Base-by-base conservation (phyloP, 2,329 filamentous ascomycete genomes). In the Monosporascus sp. region DNA sequence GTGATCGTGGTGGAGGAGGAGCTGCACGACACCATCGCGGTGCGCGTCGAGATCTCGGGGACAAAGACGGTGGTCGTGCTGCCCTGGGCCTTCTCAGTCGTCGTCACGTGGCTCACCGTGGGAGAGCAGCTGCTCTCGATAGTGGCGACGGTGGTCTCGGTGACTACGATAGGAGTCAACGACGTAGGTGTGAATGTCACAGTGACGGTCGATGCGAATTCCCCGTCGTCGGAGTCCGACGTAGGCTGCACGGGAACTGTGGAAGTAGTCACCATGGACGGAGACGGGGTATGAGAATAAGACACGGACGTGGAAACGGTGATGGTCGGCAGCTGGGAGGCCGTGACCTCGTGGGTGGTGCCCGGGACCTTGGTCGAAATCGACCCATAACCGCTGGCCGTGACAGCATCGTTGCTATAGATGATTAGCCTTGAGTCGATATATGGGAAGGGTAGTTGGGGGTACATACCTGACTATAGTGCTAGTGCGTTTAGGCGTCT, bases 171-270 rank as follows among this genome's bases (percentile, higher is more conserved):
- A 34, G 9, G 31, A 14, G 50, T 50, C 22, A 52, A 57, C n/a
- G 53, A 36, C 22, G 22, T 3, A 5, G 58, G 57, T 6, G 54
- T 60, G 48, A 54, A 36, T 2, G 57, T 61, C 6, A 59, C 47
- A 5, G 56, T 61, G 14, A 51, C 53, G 9, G 51, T 57, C 14
- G 47, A 25, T 3, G 56, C 54, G 34, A 49, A 54, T 17, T 20
- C 39, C 39, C 9, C 25, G 27, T 38, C 31, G 6, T 27, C 18
- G 11, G 11, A 34, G 31, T 34, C 11, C 31, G 11, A 34, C 11
- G 11, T 34, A 34, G 31, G 9, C 31, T 14, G 31, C 31, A 14
- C 31, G 5, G 31, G 31, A 11, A 5, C 31, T 14, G 31, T 34
- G 31, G 48, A 50, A 17, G 25, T 39, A 14, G 37, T 44, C 17